These are phyloP conservation scores for Penicillium cosmopolitanum DNA, from an alignment of 495 filamentous ascomycete species.

Conservation along the genomic window DNA sequence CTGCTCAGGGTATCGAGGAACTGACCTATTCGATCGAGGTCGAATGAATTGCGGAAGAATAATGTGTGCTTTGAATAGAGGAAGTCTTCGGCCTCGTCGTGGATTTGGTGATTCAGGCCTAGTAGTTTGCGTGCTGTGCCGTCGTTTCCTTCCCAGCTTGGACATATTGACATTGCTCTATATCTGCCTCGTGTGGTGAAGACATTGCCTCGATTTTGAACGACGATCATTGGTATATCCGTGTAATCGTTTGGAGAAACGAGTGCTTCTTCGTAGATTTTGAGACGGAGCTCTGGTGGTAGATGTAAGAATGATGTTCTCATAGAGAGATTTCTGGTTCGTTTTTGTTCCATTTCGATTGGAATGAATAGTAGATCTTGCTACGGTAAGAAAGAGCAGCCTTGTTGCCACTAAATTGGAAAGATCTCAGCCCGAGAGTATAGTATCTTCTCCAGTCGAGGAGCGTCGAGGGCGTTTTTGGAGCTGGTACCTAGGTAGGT, in stretches of 20 bases:
- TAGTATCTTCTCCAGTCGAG: no score
- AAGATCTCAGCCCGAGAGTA: no score
- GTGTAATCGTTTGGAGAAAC: conserved; percentile 40
- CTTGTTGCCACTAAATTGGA: no score
- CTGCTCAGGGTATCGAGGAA: conserved; percentile 44
- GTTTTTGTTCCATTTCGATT: conserved; percentile 3
- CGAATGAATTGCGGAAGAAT: conserved; percentile 47
- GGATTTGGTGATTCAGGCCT: conserved; percentile 43
- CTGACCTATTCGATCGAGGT: conserved; percentile 36
- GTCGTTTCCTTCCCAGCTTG: conserved; percentile 41
- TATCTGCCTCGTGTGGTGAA: conserved; percentile 39
- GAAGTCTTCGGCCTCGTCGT: conserved; percentile 45
- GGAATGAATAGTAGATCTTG: background rate
- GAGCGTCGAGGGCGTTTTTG: no score
- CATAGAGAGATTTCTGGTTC: background rate
- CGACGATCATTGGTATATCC: conserved; percentile 39
- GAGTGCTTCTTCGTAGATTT: conserved; percentile 49
- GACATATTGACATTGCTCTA: conserved; percentile 40
- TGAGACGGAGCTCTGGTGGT: conserved; percentile 43
- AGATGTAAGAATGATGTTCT: conserved; percentile 31
- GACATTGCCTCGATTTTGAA: conserved; percentile 37
- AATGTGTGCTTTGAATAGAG: conserved; percentile 46
- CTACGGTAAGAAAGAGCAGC: no score
- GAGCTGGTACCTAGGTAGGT: background rate
- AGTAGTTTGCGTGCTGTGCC: conserved; percentile 37